Evolutionary conservation across 2,329 filamentous ascomycete genomes (phyloP).

Genomic region (Trichoderma atrobrunneum): DNA sequence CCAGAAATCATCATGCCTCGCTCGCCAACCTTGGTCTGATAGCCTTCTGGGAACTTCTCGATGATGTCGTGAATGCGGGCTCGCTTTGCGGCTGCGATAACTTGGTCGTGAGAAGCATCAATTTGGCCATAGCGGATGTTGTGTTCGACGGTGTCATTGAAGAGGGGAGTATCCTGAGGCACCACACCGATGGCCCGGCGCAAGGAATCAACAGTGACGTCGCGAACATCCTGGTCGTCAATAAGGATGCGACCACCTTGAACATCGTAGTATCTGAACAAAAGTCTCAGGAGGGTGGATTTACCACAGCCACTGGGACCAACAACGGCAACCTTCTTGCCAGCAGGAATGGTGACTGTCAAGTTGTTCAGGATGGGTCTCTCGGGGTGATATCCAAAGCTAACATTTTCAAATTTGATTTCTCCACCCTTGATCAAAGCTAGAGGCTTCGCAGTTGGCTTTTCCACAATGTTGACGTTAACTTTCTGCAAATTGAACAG

Average conservation of each 20-base stretch:
- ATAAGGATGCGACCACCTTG: conserved; percentile 82
- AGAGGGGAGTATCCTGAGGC: conserved; percentile 92
- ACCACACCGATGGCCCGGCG: conserved; percentile 88
- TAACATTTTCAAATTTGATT: conserved; percentile 92
- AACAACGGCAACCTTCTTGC: conserved; percentile 93
- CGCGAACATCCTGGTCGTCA: conserved; percentile 86
- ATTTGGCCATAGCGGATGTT: conserved; percentile 93
- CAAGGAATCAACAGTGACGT: conserved; percentile 78
- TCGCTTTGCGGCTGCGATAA: conserved; percentile 73
- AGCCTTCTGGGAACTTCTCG: conserved; percentile 77
- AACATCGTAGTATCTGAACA: conserved; percentile 94
- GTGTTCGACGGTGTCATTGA: conserved; percentile 94
- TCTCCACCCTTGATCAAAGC: conserved; percentile 74
- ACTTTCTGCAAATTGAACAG: conserved; percentile 97
- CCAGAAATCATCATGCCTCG: conserved; percentile 95
- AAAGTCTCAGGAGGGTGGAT: conserved; percentile 82
- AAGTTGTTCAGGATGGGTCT: conserved; percentile 84
- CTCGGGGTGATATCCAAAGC: conserved; percentile 85
- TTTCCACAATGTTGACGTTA: conserved; percentile 81
- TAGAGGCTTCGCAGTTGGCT: conserved; percentile 69
- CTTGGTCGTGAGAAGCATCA: conserved; percentile 67
- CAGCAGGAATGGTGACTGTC: conserved; percentile 84
- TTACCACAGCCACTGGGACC: conserved; percentile 96
- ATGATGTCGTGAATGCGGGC: conserved; percentile 85
- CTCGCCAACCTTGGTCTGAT: conserved; percentile 88